Conservation (phyloP, 192 early-diverging fungal genomes). For the Blastocladiella britannica region DNA sequence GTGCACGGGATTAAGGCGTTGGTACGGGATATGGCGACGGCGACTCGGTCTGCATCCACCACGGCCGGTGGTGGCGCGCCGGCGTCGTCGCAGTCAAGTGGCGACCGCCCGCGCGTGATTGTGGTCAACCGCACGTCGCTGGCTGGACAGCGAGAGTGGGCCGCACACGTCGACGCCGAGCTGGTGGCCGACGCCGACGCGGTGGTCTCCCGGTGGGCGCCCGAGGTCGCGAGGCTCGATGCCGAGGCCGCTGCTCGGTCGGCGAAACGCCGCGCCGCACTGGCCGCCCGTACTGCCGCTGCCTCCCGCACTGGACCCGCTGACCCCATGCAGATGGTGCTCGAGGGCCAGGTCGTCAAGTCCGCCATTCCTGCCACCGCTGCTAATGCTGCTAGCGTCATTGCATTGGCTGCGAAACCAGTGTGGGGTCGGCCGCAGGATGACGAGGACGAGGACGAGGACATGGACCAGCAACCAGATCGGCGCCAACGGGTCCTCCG, state of each 20-base stretch:
- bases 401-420: too few relatives aligned
- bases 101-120: conserved; percentile 33
- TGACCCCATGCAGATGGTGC: too few relatives aligned
- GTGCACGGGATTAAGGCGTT: conserved; percentile 54
- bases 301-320: too few relatives aligned
- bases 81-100: conserved; percentile 9
- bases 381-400: too few relatives aligned
- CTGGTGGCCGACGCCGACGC: conserved; percentile 47
- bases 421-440: too few relatives aligned
- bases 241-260: not conserved
- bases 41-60: conserved; percentile 17
- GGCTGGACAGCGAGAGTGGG: conserved; percentile 53
- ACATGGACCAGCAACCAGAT: too few relatives aligned
- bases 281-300: too few relatives aligned
- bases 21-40: conserved; percentile 46
- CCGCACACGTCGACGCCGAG: conserved; percentile 55
- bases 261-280: too few relatives aligned
- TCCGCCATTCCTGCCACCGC: too few relatives aligned
- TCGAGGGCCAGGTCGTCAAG: too few relatives aligned
- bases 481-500: too few relatives aligned
- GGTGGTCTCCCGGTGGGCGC: not conserved
- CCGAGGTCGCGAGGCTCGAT: not conserved
- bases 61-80: conserved; percentile 2
- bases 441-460: too few relatives aligned
- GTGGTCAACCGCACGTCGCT: conserved; percentile 54